Evolutionary conservation across 1,284 basidiomycete species (phyloP), one percentile per base, ranked within the genome.

Genomic region (Cronartium ribicola): DNA sequence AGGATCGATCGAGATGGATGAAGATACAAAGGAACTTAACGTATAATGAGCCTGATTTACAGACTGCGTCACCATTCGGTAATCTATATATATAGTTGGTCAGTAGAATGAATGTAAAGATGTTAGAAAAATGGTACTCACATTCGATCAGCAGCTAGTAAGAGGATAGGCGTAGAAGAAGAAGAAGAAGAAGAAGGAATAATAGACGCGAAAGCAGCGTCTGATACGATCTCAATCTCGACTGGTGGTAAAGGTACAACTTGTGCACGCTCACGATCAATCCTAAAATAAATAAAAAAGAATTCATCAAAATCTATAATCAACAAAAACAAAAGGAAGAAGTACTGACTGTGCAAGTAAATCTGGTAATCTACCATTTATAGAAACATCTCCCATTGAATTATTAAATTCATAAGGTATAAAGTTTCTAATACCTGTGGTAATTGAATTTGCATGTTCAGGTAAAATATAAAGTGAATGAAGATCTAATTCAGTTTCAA

Each of bases 121-220:
- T 59, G 55, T 5, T 20, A 22, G 36, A 4, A 5, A 51, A 3
- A 51, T 44, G 36, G n/a, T n/a, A 43, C 70, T 66, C 22, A 73
- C 70, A 66, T 64, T 61, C 70, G 37, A 66, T 66, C 64, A 57
- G 70, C 70, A n/a, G 70, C 48, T 44, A 66, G 37, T 8, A 73
- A 39, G 29, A 66, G 40, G 20, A 66, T 36, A n/a, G 48, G 48
- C 20, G 20, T 17, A 4, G 48, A 51, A 17, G 48, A 63, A 13
- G 40, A 43, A 13, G 20, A 29, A 13, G 48, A 55, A 10, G 43
- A 44, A 39, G 59, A 48, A 61, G 59, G 48, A 5, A 72, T 20
- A 65, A 48, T 40, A 10, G 17, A 64, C 8, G 46, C 43, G 22
- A 72, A 40, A n/a, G 61, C 69, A 13, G 55, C 69, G 22, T 72